Conservation (phyloP, 495 filamentous ascomycete genomes). For the Cudoniella acicularis region DNA sequence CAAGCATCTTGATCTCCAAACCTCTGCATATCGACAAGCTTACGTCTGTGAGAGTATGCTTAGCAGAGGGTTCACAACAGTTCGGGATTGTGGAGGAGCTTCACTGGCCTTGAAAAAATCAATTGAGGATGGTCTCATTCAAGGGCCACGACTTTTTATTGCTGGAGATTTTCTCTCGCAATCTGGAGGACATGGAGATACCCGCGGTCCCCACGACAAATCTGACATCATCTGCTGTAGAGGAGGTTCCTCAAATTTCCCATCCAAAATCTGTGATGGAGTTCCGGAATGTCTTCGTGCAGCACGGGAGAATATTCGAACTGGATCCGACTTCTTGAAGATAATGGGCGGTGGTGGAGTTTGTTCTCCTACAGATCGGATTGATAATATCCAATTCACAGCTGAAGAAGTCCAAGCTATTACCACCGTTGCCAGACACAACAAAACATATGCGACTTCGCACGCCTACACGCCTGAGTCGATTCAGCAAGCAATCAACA, state of each 20-base stretch:
- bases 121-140: constrained; percentile 44
- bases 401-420: constrained; percentile 49
- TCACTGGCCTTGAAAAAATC: constrained; percentile 46
- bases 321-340: constrained; percentile 53
- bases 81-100: constrained; percentile 51
- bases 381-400: constrained; percentile 50
- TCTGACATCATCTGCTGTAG: constrained; percentile 43
- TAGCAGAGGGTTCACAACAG: constrained; percentile 48
- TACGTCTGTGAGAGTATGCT: constrained; percentile 46
- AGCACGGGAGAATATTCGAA: constrained; percentile 50
- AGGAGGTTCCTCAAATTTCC: constrained; percentile 28
- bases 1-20: constrained; percentile 36
- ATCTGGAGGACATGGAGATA: constrained; percentile 54
- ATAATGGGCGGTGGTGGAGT: constrained; percentile 55
- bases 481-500: constrained; percentile 49
- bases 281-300: constrained; percentile 46
- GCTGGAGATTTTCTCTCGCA: constrained; percentile 39
- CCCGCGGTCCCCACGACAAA: constrained; percentile 35
- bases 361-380: constrained; percentile 43
- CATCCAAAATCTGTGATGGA: constrained; percentile 46
- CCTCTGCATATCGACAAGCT: constrained; percentile 39
- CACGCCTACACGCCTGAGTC: constrained; percentile 50
- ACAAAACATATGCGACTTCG: constrained; percentile 50
- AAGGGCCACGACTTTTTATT: constrained; percentile 40
- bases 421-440: constrained; percentile 39